Conservation (phyloP, 139 green algal species). For the Ostreobium quekettii region DNA sequence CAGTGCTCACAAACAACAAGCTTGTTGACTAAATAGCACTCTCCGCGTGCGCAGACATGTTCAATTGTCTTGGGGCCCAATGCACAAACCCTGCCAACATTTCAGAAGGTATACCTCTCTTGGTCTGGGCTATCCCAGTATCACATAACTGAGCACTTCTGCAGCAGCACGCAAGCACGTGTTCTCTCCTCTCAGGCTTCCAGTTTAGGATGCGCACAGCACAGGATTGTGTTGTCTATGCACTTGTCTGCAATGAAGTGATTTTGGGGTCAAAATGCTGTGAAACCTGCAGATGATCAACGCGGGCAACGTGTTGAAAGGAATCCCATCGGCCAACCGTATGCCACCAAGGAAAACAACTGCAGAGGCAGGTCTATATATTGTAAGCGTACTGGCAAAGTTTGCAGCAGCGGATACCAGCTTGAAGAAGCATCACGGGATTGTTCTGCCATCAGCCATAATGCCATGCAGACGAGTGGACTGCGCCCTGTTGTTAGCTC, state of each 20-base stretch:
- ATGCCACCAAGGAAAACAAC: background rate
- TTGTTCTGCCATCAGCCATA: conserved; percentile 12
- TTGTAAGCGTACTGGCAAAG: conserved; percentile 9
- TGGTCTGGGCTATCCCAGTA: no score
- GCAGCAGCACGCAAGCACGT: no score
- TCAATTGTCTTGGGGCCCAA: background rate
- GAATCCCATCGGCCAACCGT: background rate
- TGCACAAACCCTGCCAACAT: background rate
- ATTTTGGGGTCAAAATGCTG: background rate
- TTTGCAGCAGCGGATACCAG: conserved; percentile 10
- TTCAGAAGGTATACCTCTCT: no score
- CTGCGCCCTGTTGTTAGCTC: background rate
- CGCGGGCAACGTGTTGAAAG: background rate
- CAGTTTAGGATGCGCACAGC: background rate
- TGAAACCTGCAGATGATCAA: background rate
- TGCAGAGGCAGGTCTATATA: no score
- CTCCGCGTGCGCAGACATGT: background rate
- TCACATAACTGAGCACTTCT: no score
- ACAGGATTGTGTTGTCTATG: no score
- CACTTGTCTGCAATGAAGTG: no score
- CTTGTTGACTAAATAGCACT: background rate
- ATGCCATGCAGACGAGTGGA: background rate
- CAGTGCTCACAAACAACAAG: background rate
- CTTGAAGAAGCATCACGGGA: background rate
- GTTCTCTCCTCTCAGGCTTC: no score